Base-by-base conservation (phyloP, 225 moss, liverwort and hornwort species). In the Polytrichum formosum region DNA sequence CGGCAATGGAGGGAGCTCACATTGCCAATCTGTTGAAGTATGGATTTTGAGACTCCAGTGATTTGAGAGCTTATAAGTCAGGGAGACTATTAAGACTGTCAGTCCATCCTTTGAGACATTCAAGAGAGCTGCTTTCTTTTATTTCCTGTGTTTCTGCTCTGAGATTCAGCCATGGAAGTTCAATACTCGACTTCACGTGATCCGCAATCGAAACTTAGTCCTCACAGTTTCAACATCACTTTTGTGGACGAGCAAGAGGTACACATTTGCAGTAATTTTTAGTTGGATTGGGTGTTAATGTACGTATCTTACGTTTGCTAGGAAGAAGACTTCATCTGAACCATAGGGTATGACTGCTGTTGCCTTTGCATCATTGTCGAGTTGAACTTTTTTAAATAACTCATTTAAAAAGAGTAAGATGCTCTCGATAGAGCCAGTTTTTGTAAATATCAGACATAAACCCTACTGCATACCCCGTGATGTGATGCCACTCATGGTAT, bases 161-260 rank as follows among this genome's bases (percentile, higher is more conserved):
- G 46, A 46, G 46, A 13, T 46, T 46, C 46, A 46, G 46, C 75
- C 27, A 78, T 76, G 81, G 71, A 76, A 68, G 29, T 78, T 70
- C 73, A 71, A 2, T 55, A 68, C 68, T 78, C 73, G 23, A 72
- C 69, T 59, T 37, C 55, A 35, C 64, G 16, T 67, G 78, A 27
- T n/a, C 69, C 26, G 22, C 54, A 56, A 27, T 63, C 56, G 4
- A 28, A 55, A 74, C 37, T 67, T 22, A 74, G 22, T 53, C 27
- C 70, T 55, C 75, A 78, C 61, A 28, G 64, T 56, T 65, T 85
- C 1, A 71, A 71, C 26, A 65, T 85, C 46, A 17, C 19, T 62
- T 78, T 85, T 58, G 7, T 81, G 56, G 84, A 85, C 68, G 53
- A 78, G 22, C 73, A 76, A 67, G 75, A 81, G 84, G 84, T 85